phyloP scores from a whole-genome alignment of 306 rosid genomes.

The Comarum palustre region DNA sequence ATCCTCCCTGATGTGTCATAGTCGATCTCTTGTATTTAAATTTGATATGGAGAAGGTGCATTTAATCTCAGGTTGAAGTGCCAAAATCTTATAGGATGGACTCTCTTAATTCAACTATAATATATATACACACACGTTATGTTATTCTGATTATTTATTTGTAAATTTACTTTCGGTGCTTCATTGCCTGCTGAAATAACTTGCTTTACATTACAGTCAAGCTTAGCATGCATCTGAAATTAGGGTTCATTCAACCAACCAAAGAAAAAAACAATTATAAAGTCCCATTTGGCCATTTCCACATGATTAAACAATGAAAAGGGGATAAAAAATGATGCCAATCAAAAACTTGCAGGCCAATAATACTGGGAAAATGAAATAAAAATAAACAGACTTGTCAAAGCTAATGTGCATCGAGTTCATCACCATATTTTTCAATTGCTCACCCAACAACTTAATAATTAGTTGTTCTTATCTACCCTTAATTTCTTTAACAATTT shows the following conservation, averaged over 20 bases:
- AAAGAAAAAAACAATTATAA: neutral
- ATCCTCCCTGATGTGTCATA: too few species aligned
- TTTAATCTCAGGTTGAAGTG: neutral
- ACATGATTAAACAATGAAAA: slow-evolving; percentile 15
- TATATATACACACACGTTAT: neutral
- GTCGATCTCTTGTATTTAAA: neutral
- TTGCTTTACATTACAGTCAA: neutral
- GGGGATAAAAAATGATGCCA: slow-evolving; percentile 22
- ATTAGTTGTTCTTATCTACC: slow-evolving; percentile 42
- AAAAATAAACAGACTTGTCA: slow-evolving; percentile 32
- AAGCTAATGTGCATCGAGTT: slow-evolving; percentile 43
- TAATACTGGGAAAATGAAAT: slow-evolving; percentile 17
- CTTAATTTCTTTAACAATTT: slow-evolving; percentile 29
- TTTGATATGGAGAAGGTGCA: neutral
- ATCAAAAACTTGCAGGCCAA: slow-evolving; percentile 31
- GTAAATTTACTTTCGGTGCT: neutral
- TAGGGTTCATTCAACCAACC: neutral
- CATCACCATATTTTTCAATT: slow-evolving; percentile 44
- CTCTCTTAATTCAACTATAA: neutral
- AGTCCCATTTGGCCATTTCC: neutral
- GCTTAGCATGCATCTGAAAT: neutral
- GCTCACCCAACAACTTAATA: slow-evolving; percentile 25
- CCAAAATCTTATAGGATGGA: neutral
- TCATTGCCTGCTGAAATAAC: neutral
- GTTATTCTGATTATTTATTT: neutral